phyloP scores from a whole-genome alignment of 139 green algal species.

The Medakamo hakoo region DNA sequence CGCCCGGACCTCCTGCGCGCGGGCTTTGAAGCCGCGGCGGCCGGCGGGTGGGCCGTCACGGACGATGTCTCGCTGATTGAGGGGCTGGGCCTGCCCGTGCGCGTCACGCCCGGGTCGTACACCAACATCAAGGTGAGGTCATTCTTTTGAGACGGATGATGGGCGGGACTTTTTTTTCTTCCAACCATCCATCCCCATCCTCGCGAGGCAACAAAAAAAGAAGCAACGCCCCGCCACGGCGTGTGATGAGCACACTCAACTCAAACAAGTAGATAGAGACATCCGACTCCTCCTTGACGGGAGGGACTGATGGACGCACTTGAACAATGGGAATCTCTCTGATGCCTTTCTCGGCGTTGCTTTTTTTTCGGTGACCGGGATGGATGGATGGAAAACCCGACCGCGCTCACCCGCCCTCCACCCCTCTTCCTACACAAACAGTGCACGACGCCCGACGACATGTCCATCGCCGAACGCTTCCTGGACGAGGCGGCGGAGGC shows the following conservation, averaged over 20 bases:
- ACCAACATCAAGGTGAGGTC: slow-evolving; percentile 98
- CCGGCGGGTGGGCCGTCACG: slow-evolving; percentile 74
- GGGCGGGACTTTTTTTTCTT: neutral
- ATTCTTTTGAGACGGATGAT: too few relatives aligned
- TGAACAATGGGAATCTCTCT: neutral
- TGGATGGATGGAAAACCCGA: too few relatives aligned
- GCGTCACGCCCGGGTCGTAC: slow-evolving; percentile 80
- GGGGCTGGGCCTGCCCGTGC: slow-evolving; percentile 74
- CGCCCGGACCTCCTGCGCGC: slow-evolving; percentile 52
- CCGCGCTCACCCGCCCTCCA: too few relatives aligned
- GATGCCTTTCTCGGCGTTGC: too few relatives aligned
- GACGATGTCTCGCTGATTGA: slow-evolving; percentile 98
- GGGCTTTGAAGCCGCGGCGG: slow-evolving; percentile 69
- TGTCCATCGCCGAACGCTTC: slow-evolving; percentile 66
- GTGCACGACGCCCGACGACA: slow-evolving; percentile 71
- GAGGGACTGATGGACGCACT: neutral
- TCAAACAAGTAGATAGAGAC: neutral
- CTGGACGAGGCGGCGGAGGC: slow-evolving; percentile 19
- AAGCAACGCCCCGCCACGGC: too few relatives aligned
- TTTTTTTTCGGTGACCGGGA: too few relatives aligned
- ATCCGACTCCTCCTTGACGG: neutral
- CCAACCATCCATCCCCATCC: too few relatives aligned
- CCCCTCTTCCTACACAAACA: slow-evolving; percentile 2
- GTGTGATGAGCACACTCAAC: neutral
- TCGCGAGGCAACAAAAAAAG: too few relatives aligned